A percentile compares a stretch with the other conserved stretches of the same genome.
phyloP scores from a whole-genome alignment of 371 early-diverging fungal genomes.

The Apophysomyces variabilis region DNA sequence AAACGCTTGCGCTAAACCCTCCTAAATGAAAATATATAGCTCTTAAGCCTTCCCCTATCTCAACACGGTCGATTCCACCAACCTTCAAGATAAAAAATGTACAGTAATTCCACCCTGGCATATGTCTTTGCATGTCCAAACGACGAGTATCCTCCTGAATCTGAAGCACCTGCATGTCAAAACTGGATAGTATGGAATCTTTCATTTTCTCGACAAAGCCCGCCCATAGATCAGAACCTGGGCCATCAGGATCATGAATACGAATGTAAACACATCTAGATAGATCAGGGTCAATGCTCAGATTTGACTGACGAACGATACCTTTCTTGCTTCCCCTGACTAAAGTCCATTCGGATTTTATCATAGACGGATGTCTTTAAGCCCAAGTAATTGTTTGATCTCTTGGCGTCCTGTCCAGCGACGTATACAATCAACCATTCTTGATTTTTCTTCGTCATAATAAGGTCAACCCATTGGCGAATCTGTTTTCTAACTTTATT shows the following conservation, averaged over 20 bases:
- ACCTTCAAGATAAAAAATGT: constrained; percentile 91
- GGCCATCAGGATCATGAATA: constrained; percentile 61
- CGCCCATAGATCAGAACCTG: constrained; percentile 79
- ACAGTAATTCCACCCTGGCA: constrained; percentile 99
- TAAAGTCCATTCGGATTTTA: constrained; percentile 88
- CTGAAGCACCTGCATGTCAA: constrained; percentile 78
- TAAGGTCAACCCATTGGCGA: constrained; percentile 81
- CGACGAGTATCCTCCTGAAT: constrained; percentile 90
- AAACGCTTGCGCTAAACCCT: constrained; percentile 86
- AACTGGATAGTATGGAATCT: constrained; percentile 79
- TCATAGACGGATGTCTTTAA: constrained; percentile 81
- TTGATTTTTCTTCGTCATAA: constrained; percentile 80
- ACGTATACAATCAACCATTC: constrained; percentile 94
- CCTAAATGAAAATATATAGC: constrained; percentile 37
- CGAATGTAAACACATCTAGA: constrained; percentile 64
- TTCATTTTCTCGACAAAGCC: constrained; percentile 78
- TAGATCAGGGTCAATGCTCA: background rate
- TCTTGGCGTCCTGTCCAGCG: constrained; percentile 67
- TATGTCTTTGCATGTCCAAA: constrained; percentile 85
- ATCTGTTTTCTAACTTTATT: constrained; percentile 74
- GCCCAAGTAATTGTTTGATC: constrained; percentile 66
- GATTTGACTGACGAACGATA: constrained; percentile 13
- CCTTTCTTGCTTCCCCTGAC: constrained; percentile 74
- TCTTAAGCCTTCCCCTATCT: background rate
- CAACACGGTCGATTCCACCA: constrained; percentile 7